These are phyloP conservation scores for Vaccinium darrowii DNA, from an alignment of 148 eudicot genomes.

Conservation along the genomic window DNA sequence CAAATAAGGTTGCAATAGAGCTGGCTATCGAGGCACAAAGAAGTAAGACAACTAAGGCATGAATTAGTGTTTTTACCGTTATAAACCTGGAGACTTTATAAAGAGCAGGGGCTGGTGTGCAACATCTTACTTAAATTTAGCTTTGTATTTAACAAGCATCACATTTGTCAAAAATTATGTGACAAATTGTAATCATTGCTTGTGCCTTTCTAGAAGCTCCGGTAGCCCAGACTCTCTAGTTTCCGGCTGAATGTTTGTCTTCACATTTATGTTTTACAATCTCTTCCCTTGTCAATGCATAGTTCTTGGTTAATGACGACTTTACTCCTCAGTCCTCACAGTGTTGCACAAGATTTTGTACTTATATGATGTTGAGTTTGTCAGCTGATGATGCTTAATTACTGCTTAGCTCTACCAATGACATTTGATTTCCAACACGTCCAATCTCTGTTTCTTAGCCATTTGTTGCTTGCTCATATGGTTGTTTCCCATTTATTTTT, in stretches of 20 bases:
- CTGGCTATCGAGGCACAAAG: neutral
- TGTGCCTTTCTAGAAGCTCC: neutral
- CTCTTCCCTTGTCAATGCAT: neutral
- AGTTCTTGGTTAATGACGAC: neutral
- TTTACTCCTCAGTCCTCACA: neutral
- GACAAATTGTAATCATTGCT: neutral
- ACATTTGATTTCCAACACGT: neutral
- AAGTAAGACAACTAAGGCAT: neutral
- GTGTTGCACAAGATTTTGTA: neutral
- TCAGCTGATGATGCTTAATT: neutral
- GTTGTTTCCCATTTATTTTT: neutral
- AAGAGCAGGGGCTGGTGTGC: neutral
- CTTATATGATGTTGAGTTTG: slow-evolving; percentile 3
- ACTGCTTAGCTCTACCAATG: slow-evolving; percentile 5
- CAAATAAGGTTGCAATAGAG: neutral
- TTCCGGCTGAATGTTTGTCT: neutral
- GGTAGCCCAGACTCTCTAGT: neutral
- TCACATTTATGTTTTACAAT: neutral
- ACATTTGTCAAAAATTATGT: neutral
- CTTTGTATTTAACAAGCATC: neutral
- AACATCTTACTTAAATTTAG: neutral
- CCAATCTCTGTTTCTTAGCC: neutral
- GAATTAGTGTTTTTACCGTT: neutral
- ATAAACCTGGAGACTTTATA: neutral
- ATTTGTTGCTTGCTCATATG: neutral